A percentile compares a stretch with the other conserved stretches of the same genome.
Evolutionary conservation across 2,329 filamentous ascomycete species (phyloP).

Genomic region (Blastomyces gilchristii): DNA sequence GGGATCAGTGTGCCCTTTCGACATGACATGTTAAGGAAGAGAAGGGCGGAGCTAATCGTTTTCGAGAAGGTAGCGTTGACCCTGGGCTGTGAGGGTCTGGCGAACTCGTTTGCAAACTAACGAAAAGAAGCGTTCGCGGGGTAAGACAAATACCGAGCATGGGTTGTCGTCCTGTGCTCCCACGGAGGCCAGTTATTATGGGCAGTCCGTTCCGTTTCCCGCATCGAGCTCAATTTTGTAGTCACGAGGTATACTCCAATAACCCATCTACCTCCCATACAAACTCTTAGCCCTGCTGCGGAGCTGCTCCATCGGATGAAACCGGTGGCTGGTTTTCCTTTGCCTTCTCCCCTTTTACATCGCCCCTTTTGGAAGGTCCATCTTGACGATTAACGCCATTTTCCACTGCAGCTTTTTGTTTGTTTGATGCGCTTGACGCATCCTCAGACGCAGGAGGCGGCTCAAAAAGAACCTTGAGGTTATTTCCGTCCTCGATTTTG

Average conservation of each 20-base stretch:
- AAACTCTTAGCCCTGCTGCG: background rate
- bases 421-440: background rate
- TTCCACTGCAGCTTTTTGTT: conserved; percentile 4
- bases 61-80: background rate
- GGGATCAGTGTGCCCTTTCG: background rate
- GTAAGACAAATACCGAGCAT: background rate
- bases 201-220: background rate
- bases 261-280: background rate
- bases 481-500: conserved; percentile 73
- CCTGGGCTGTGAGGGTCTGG: background rate
- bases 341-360: background rate
- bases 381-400: conserved; percentile 9
- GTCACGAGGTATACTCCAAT: background rate
- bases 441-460: conserved; percentile 11
- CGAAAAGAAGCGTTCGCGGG: background rate
- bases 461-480: conserved; percentile 45
- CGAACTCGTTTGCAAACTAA: background rate
- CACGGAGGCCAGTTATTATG: background rate
- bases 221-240: background rate
- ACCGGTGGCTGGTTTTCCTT: conserved; percentile 4
- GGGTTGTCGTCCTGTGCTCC: background rate
- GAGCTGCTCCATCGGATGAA: background rate
- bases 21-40: background rate
- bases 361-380: conserved; percentile 4
- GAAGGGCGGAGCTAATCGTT: background rate